phyloP scores from a whole-genome alignment of 2,329 filamentous ascomycete genomes.

The Shiraia bambusicola region DNA sequence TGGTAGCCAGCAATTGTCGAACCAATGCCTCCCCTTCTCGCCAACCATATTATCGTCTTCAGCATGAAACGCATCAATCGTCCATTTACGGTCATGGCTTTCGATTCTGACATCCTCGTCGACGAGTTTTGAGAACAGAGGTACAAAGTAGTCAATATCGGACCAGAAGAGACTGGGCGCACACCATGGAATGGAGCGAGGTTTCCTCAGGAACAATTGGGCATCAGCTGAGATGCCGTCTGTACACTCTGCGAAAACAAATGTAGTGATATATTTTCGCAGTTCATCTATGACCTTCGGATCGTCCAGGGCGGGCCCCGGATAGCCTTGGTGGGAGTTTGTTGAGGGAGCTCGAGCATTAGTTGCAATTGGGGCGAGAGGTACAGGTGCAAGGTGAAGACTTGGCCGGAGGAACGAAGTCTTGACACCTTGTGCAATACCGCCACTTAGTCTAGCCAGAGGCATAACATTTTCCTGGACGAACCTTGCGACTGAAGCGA shows the following conservation, averaged over 20 bases:
- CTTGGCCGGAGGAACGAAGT: slow-evolving; percentile 8
- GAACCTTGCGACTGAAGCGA: slow-evolving; percentile 21
- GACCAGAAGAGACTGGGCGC: slow-evolving; percentile 21
- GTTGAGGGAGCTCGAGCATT: slow-evolving; percentile 5
- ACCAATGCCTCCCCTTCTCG: slow-evolving; percentile 30
- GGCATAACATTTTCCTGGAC: slow-evolving; percentile 28
- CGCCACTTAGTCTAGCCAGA: slow-evolving; percentile 22
- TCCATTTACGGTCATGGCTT: slow-evolving; percentile 15
- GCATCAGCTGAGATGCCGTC: slow-evolving; percentile 32
- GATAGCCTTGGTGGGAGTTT: not conserved
- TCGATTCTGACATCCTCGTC: slow-evolving; percentile 9
- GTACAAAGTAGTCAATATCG: slow-evolving; percentile 29
- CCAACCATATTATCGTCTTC: slow-evolving; percentile 32
- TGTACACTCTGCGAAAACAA: slow-evolving; percentile 28
- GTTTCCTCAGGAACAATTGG: slow-evolving; percentile 28
- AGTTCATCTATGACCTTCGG: slow-evolving; percentile 23
- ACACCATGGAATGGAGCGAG: slow-evolving; percentile 25
- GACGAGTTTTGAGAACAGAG: slow-evolving; percentile 24
- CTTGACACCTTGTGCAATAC: slow-evolving; percentile 17
- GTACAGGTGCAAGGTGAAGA: slow-evolving; percentile 12
- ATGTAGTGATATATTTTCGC: slow-evolving; percentile 22
- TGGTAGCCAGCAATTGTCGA: slow-evolving; percentile 28
- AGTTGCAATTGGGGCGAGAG: slow-evolving; percentile 9
- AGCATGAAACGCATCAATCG: slow-evolving; percentile 32
- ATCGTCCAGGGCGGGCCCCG: slow-evolving; percentile 17